Conservation (phyloP, 108 stramenopile genomes). For the Conticribra guillardii region DNA sequence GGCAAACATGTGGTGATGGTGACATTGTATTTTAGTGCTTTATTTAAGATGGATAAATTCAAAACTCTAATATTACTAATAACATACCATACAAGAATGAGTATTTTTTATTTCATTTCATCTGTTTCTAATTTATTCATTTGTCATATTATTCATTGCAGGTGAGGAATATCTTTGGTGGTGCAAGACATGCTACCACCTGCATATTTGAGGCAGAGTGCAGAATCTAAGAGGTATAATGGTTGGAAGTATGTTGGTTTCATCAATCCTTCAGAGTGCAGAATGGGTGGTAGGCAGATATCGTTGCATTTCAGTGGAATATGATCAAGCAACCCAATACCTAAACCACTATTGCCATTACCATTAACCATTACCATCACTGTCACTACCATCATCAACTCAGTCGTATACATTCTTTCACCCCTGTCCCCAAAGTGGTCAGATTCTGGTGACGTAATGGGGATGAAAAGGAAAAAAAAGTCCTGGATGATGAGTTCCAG, state of each 20-base stretch:
- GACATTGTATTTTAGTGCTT: not conserved
- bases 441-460: too few relatives aligned
- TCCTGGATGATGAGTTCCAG: too few relatives aligned
- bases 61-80: not conserved
- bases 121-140: not conserved
- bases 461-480: too few relatives aligned
- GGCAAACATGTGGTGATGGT: not conserved
- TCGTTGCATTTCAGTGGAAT: too few relatives aligned
- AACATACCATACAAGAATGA: not conserved
- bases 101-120: not conserved
- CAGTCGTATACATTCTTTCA: too few relatives aligned
- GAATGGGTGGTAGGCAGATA: slow-evolving; percentile 4
- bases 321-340: too few relatives aligned
- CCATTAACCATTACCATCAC: too few relatives aligned
- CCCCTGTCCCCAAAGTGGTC: too few relatives aligned
- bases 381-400: too few relatives aligned
- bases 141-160: not conserved
- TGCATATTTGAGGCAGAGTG: slow-evolving; percentile 4
- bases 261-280: slow-evolving; percentile 1
- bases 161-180: not conserved
- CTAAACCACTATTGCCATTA: too few relatives aligned
- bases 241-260: not conserved
- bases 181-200: not conserved
- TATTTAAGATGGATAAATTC: not conserved
- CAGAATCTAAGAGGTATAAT: not conserved